Evolutionary conservation across 805 yeast genomes (phyloP).

Genomic region (Nakazawaea wickerhamii): DNA sequence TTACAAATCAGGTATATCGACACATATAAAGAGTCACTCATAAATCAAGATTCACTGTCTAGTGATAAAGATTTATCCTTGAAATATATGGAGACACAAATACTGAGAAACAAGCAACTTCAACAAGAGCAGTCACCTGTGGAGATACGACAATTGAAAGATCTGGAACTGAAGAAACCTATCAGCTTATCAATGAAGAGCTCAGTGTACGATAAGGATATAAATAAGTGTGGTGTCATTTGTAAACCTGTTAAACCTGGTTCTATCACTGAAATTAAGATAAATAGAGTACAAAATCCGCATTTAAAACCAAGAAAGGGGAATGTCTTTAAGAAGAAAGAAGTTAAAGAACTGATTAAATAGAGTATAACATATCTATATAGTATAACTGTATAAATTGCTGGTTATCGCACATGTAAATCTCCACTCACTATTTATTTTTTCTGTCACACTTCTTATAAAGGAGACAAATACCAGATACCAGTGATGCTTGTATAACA

Average conservation of each 20-base stretch:
- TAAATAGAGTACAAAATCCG: constrained; percentile 4
- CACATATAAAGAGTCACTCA: constrained; percentile 42
- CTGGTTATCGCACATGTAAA: not conserved
- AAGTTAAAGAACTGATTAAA: too few relatives aligned
- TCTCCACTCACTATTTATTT: too few relatives aligned
- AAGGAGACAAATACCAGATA: too few relatives aligned
- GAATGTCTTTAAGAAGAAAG: constrained; percentile 11
- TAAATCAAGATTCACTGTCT: constrained; percentile 30
- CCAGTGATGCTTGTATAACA: too few relatives aligned
- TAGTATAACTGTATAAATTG: not conserved
- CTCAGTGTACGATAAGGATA: constrained; percentile 16
- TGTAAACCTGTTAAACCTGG: constrained; percentile 20
- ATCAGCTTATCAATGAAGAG: constrained; percentile 1
- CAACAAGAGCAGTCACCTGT: not conserved
- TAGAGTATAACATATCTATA: too few relatives aligned
- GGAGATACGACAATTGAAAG: constrained; percentile 1
- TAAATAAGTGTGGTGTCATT: constrained; percentile 25
- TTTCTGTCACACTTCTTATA: too few relatives aligned
- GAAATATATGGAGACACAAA: constrained; percentile 46
- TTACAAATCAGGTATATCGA: constrained; percentile 47
- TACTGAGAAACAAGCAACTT: constrained; percentile 34
- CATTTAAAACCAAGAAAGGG: constrained; percentile 12
- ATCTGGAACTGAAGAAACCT: not conserved
- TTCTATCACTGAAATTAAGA: not conserved
- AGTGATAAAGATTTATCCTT: constrained; percentile 43